These are phyloP conservation scores for Trichophaea hybrida DNA, from an alignment of 2,329 filamentous ascomycete species.

Conservation along the genomic window DNA sequence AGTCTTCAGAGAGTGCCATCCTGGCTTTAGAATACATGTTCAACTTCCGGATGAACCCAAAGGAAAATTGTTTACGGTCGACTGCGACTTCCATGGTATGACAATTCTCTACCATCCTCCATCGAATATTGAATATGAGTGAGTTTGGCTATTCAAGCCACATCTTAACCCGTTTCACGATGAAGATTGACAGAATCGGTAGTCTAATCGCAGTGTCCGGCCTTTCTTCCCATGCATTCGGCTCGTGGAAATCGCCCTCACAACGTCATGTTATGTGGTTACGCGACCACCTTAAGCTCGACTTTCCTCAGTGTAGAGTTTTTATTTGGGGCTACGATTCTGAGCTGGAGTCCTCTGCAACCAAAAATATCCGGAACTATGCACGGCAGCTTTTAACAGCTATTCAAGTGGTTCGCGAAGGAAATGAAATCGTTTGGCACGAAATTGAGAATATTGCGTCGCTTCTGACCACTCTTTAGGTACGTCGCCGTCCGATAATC, in stretches of 20 bases:
- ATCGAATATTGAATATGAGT: background rate
- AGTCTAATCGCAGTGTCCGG: constrained; percentile 28
- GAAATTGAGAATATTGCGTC: background rate
- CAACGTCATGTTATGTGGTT: constrained; percentile 28
- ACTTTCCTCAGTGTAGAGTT: constrained; percentile 27
- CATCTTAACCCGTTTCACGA: background rate
- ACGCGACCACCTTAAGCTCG: constrained; percentile 27
- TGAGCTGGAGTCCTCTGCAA: constrained; percentile 23
- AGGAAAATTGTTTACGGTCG: background rate
- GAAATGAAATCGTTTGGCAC: background rate
- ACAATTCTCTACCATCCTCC: background rate
- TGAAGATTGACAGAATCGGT: background rate
- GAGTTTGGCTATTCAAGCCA: no score
- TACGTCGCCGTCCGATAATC: background rate
- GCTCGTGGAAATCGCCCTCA: constrained; percentile 28
- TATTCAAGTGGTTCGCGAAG: background rate
- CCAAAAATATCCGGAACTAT: background rate
- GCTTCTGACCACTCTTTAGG: background rate
- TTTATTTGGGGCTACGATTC: constrained; percentile 32
- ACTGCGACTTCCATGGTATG: constrained; percentile 1
- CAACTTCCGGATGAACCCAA: background rate
- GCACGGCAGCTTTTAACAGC: background rate
- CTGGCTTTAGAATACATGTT: background rate
- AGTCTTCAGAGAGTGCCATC: background rate
- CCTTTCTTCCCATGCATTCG: constrained; percentile 29